Conservation (phyloP, 805 yeast species). For the Cyberlindnera meyerae region DNA sequence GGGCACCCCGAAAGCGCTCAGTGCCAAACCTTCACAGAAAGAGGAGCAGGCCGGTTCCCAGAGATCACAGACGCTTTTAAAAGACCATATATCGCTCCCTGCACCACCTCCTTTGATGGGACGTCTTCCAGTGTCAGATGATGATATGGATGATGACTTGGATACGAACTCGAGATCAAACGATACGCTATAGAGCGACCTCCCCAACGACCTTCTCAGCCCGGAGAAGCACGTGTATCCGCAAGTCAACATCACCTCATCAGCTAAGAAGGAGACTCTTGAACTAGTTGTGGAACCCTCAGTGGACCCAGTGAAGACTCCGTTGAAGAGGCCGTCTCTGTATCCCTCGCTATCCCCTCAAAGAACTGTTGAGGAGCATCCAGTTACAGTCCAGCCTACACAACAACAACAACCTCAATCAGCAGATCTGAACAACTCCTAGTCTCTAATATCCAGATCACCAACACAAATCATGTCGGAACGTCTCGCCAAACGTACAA, state of each 20-base stretch:
- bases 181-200: constrained; percentile 19
- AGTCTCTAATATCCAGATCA: neutral
- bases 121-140: no score
- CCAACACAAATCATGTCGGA: neutral
- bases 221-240: constrained; percentile 25
- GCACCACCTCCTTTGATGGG: neutral
- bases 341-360: neutral
- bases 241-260: constrained; percentile 10
- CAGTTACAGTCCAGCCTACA: neutral
- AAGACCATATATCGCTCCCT: neutral
- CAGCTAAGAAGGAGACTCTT: neutral
- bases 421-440: no score
- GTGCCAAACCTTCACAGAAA: constrained; percentile 4
- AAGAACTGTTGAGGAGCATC: neutral
- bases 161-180: constrained; percentile 7
- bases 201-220: constrained; percentile 23
- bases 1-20: constrained; percentile 20
- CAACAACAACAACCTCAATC: neutral
- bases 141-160: constrained; percentile 5
- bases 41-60: no score
- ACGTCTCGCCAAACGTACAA: no score
- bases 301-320: neutral
- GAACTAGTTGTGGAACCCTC: neutral
- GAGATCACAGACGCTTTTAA: constrained; percentile 7
- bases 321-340: neutral